Conservation (phyloP, 495 filamentous ascomycete genomes). For the Aspergillus asperescens region DNA sequence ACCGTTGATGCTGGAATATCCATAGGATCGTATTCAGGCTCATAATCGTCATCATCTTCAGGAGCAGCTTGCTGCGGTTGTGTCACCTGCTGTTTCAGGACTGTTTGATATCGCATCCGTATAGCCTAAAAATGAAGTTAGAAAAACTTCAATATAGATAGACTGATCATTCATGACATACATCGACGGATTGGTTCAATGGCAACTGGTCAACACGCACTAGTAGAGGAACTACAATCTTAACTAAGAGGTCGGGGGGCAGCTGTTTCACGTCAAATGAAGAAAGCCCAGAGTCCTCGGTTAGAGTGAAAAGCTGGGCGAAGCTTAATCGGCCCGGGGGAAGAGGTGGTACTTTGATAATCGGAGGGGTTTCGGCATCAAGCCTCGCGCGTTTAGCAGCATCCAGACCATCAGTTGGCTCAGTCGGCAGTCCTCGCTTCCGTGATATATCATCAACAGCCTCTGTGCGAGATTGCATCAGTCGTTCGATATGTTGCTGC, state of each 20-base stretch:
- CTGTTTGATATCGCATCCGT: constrained; percentile 42
- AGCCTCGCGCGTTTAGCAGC: constrained; percentile 65
- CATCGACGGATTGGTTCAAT: constrained; percentile 65
- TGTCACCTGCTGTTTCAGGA: constrained; percentile 40
- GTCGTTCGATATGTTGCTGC: constrained; percentile 72
- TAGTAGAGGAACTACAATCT: constrained; percentile 69
- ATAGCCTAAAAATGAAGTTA: constrained; percentile 39
- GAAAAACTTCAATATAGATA: constrained; percentile 4
- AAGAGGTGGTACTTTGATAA: constrained; percentile 58
- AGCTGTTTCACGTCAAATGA: constrained; percentile 77
- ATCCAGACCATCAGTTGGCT: constrained; percentile 65
- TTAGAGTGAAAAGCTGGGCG: constrained; percentile 79
- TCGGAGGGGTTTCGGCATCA: constrained; percentile 46
- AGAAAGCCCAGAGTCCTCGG: constrained; percentile 63
- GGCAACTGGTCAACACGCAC: constrained; percentile 55
- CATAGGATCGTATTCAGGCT: constrained; percentile 70
- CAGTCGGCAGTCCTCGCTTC: constrained; percentile 65
- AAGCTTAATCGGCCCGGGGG: constrained; percentile 69
- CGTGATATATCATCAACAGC: constrained; percentile 64
- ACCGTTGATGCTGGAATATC: constrained; percentile 68
- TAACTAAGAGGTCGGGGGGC: constrained; percentile 66
- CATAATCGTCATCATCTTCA: constrained; percentile 85
- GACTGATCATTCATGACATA: constrained; percentile 18
- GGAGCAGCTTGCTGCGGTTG: constrained; percentile 39
- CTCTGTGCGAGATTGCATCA: constrained; percentile 67